Evolutionary conservation across 2,329 filamentous ascomycete genomes (phyloP).

Genomic region (Pseudopyricularia cyperi): DNA sequence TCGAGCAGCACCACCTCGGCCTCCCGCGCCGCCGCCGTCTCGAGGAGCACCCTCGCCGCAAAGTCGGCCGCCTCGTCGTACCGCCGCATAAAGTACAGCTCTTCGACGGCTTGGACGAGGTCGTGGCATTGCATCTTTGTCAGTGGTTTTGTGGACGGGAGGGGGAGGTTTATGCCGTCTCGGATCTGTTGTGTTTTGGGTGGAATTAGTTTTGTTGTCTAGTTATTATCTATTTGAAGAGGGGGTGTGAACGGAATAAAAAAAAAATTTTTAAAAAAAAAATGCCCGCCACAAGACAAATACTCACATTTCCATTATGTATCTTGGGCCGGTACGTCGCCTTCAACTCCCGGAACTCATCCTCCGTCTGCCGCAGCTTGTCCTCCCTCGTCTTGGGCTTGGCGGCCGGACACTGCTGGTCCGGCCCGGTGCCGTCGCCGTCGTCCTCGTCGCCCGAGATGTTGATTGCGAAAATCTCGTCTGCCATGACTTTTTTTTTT

Average conservation of each 20-base stretch:
- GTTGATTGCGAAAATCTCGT: neutral
- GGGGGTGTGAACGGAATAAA: neutral
- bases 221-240: neutral
- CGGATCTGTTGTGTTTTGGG: slow-evolving; percentile 23
- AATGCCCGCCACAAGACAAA: neutral
- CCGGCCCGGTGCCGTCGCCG: neutral
- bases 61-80: slow-evolving; percentile 32
- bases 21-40: no score
- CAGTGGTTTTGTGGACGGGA: slow-evolving; percentile 9
- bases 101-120: slow-evolving; percentile 41
- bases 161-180: slow-evolving; percentile 26
- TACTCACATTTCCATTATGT: slow-evolving; percentile 40
- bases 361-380: slow-evolving; percentile 30
- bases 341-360: slow-evolving; percentile 32
- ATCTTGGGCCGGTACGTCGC: slow-evolving; percentile 31
- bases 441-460: slow-evolving; percentile 1
- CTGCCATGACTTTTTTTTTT: neutral
- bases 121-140: slow-evolving; percentile 34
- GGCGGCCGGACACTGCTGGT: neutral
- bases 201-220: neutral
- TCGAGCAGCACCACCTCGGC: slow-evolving; percentile 23
- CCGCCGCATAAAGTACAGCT: slow-evolving; percentile 40
- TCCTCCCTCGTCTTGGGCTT: slow-evolving; percentile 5
- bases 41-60: slow-evolving; percentile 21
- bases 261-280: slow-evolving; percentile 1